These are phyloP conservation scores for Rhynchosporium secalis DNA, from an alignment of 2,329 filamentous ascomycete genomes.

Conservation along the genomic window DNA sequence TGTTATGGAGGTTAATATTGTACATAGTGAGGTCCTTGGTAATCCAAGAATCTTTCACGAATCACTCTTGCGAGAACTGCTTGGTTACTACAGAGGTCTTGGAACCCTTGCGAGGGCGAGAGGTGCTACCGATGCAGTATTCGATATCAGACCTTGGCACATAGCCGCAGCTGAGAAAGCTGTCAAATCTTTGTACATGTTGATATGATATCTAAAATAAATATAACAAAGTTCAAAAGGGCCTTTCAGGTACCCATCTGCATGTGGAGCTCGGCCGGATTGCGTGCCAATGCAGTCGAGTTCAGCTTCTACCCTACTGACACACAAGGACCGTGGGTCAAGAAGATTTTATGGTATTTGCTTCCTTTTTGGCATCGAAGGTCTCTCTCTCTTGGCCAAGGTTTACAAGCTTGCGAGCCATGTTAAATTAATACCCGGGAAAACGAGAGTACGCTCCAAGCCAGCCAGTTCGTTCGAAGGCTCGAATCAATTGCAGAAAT, in stretches of 20 bases:
- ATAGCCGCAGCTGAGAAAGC: constrained; percentile 70
- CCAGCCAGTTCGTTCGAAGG: too few relatives aligned
- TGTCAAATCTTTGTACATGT: constrained; percentile 62
- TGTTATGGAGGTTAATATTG: constrained; percentile 63
- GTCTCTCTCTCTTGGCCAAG: neutral
- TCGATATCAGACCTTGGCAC: constrained; percentile 74
- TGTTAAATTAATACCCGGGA: too few relatives aligned
- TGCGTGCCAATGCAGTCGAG: neutral
- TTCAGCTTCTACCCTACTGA: neutral
- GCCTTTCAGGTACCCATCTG: neutral
- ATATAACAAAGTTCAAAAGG: neutral
- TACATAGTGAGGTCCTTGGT: constrained; percentile 50
- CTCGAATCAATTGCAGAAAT: too few relatives aligned
- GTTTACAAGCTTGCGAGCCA: too few relatives aligned
- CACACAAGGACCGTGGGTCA: neutral
- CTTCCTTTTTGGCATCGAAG: neutral
- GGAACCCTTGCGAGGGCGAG: constrained; percentile 68
- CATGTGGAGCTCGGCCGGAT: neutral
- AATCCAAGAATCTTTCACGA: constrained; percentile 51
- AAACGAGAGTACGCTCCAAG: too few relatives aligned
- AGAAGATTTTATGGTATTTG: too few relatives aligned
- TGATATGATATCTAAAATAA: constrained; percentile 49
- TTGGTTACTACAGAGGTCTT: constrained; percentile 67
- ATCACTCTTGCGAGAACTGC: constrained; percentile 66
- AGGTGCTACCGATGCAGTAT: constrained; percentile 59